Percentiles rank a stretch among this genome's conserved stretches.
phyloP scores from a whole-genome alignment of 345 rosid species.

The Linum trigynum region DNA sequence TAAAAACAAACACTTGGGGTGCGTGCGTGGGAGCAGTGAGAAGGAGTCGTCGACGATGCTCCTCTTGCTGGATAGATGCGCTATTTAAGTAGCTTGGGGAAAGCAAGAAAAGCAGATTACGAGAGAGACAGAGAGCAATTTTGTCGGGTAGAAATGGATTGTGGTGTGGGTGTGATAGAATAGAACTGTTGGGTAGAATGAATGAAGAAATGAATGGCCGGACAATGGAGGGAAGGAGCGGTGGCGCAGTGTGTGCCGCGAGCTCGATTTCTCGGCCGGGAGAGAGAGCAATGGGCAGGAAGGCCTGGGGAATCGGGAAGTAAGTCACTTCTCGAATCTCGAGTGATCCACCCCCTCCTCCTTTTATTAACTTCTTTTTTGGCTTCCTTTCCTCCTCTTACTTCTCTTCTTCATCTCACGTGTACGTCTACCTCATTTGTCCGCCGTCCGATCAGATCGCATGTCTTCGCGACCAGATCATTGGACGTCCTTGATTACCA shows the following conservation, averaged over 20 bases:
- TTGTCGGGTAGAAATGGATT: not conserved
- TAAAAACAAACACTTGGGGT: not conserved
- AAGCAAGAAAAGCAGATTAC: not conserved
- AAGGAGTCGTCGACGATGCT: conserved; percentile 1
- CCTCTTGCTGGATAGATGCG: not conserved
- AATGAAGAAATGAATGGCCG: not conserved
- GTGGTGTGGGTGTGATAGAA: not conserved
- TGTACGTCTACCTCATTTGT: conserved; percentile 9
- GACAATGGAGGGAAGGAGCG: not conserved
- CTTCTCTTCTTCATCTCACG: conserved; percentile 12
- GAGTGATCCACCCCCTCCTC: conserved; percentile 17
- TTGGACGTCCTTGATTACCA: not conserved
- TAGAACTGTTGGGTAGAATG: too few species aligned
- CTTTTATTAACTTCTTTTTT: not conserved
- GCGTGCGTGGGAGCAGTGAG: not conserved
- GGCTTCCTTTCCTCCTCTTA: not conserved
- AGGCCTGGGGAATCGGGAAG: conserved; percentile 31
- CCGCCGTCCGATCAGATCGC: conserved; percentile 13
- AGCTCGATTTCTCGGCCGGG: not conserved
- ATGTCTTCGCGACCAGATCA: not conserved
- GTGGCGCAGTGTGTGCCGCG: not conserved
- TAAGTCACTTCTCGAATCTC: conserved; percentile 22
- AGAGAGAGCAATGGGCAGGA: conserved; percentile 2
- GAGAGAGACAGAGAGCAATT: not conserved
- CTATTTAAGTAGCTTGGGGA: conserved; percentile 7